Evolutionary conservation across 257 asterid genomes (phyloP).

Genomic region (Salvia hispanica): DNA sequence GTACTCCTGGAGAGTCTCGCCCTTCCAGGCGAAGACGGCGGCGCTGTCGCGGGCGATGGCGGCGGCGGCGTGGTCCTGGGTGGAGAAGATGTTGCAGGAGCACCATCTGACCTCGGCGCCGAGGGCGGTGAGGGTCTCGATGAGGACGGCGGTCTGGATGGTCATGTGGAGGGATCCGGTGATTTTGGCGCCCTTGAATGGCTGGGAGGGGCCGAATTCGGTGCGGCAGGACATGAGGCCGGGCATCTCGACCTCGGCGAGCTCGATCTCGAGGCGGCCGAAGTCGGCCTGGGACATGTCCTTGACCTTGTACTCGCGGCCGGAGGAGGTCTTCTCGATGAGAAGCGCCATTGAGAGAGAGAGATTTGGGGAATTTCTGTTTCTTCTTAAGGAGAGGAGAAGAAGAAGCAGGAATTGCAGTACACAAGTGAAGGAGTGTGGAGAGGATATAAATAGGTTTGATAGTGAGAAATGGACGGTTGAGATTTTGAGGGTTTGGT

Average conservation of each 20-base stretch:
- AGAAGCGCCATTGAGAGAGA: conserved; percentile 54
- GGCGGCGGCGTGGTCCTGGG: conserved; percentile 90
- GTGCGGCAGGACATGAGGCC: conserved; percentile 51
- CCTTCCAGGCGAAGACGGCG: conserved; percentile 92
- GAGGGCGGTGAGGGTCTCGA: conserved; percentile 74
- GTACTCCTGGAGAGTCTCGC: conserved; percentile 82
- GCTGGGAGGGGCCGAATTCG: conserved; percentile 49
- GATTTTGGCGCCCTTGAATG: conserved; percentile 51
- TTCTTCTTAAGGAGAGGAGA: neutral
- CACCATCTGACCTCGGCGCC: conserved; percentile 97
- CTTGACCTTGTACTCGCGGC: conserved; percentile 87
- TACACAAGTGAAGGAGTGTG: neutral
- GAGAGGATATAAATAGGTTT: conserved; percentile 42
- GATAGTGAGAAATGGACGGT: conserved; percentile 30
- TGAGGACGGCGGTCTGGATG: conserved; percentile 63
- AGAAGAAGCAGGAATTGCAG: neutral
- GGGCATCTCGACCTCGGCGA: conserved; percentile 70
- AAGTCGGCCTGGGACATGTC: conserved; percentile 94
- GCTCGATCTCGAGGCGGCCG: conserved; percentile 83
- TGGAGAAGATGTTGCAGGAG: conserved; percentile 87
- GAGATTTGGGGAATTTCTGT: conserved; percentile 10
- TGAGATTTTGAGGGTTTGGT: conserved; percentile 49
- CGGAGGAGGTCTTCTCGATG: conserved; percentile 73
- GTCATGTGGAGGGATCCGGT: conserved; percentile 52
- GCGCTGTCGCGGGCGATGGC: conserved; percentile 90